Base-by-base conservation (phyloP, 495 filamentous ascomycete genomes). In the Neurospora sp. region DNA sequence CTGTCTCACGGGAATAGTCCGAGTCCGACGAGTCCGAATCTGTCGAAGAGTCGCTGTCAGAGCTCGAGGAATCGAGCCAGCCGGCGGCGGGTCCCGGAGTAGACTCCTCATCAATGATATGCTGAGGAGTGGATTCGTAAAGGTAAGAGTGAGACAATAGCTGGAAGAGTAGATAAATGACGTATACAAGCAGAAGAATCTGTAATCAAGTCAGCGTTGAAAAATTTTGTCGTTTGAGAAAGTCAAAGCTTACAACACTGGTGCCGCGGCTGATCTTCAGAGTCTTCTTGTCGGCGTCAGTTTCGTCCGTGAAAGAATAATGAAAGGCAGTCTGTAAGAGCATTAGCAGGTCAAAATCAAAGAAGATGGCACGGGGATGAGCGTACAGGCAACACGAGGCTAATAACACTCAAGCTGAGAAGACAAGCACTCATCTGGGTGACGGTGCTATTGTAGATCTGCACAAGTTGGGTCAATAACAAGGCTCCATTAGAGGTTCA, bases 401-500 rank as follows among this genome's bases (percentile, higher is more conserved):
- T 96, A 79, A 91, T 93, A 22, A 97, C 94, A 78, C 91, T 93
- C 81, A 97, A 83, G 84, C 92, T 94, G 74, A 97, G 89, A 68
- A 97, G 85, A 83, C 93, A 96, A 38, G 94, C 93, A 77, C 94
- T 97, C 92, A 96, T 97, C 82, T 97, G 93, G 3, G 94, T 97
- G 69, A 96, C 92, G 35, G 93, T 96, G 82, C 89, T 96, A 81
- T 97, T 97, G 83, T 97, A 97, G 73, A 97, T 90, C 89, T 94
- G 71, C 42, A 69, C 5, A 41, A n/a, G 77, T 82, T 72, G 83
- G 78, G 44, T 59, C 48, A 59, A 27, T 59, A 14, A 59, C 48
- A 59, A 27, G 48, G 10, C 20, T 59, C 48, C 48, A 59, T 20
- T 20, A 10, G 4, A 44, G 14, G 14, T 27, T 14, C 46, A 27